Conservation (phyloP, 768 basidiomycete species). For the Naganishia onofrii region DNA sequence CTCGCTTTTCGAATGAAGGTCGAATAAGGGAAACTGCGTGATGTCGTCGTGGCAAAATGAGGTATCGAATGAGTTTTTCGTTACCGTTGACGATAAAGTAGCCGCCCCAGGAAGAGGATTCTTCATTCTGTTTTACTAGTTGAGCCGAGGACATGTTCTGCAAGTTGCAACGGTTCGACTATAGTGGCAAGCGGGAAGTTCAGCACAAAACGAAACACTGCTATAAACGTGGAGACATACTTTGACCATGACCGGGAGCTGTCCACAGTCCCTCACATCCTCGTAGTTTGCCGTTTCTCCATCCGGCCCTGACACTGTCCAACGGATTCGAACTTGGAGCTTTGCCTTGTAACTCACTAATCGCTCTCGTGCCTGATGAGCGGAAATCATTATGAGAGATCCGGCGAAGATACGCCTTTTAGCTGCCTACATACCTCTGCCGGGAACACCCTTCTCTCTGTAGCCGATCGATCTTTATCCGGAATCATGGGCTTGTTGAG, state of each 20-base stretch:
- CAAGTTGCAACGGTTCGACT: slow-evolving; percentile 93
- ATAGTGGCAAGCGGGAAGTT: background rate
- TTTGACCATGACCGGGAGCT: slow-evolving; percentile 94
- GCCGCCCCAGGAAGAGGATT: slow-evolving; percentile 96
- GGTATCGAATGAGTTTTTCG: slow-evolving; percentile 93
- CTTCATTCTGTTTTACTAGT: slow-evolving; percentile 85
- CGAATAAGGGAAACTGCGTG: slow-evolving; percentile 91
- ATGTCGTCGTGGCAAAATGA: slow-evolving; percentile 91
- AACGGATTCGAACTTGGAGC: slow-evolving; percentile 81
- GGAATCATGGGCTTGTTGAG: slow-evolving; percentile 82
- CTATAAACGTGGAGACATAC: slow-evolving; percentile 56
- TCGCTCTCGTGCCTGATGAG: slow-evolving; percentile 73
- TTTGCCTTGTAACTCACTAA: slow-evolving; percentile 85
- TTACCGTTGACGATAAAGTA: slow-evolving; percentile 99
- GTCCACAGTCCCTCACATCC: slow-evolving; percentile 78
- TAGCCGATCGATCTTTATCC: slow-evolving; percentile 72
- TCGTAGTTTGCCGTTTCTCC: slow-evolving; percentile 64
- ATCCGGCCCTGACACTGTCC: slow-evolving; percentile 62
- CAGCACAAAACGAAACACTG: background rate
- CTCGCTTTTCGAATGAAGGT: slow-evolving; percentile 75
- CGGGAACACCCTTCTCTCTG: slow-evolving; percentile 78
- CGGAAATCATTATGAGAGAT: slow-evolving; percentile 47
- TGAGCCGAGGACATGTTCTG: slow-evolving; percentile 77
- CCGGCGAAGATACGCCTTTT: background rate
- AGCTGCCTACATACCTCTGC: slow-evolving; percentile 58